Evolutionary conservation across 495 filamentous ascomycete species (phyloP), one percentile per base, ranked within the genome.

Genomic region (Cercophora samala): DNA sequence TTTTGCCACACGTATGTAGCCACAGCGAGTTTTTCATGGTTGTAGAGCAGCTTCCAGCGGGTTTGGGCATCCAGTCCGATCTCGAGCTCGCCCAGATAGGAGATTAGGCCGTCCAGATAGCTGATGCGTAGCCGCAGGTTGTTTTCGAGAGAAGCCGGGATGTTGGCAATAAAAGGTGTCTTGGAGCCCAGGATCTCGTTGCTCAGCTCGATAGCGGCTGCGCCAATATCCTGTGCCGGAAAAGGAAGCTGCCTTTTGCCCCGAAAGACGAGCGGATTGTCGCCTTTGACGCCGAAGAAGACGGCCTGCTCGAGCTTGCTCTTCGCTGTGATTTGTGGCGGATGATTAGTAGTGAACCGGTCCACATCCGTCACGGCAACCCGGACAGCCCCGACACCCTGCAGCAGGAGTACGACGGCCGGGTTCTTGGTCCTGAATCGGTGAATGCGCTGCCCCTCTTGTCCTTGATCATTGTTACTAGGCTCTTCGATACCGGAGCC

Each of bases 271-370:
- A 99, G 78, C 11, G 93, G 89, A 69, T 95, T 97, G 69, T 89
- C 85, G 56, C 85, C 82, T 76, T 92, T 87, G 22, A 85, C 86
- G 1, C 93, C 92, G 74, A 90, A 98, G 79, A 97, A 97, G 3
- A 97, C 88, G 17, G 94, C 94, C 75, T 98, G 94, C 71, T 97
- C 93, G 55, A 99, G 83, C 76, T 94, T 97, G 73, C 87, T 90
- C 74, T 90, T 93, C 8, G 91, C 90, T 1, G 91, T 92, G 21
- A 94, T 82, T 66, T 80, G 73, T 4, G 84, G 85, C 1, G 82
- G 77, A 53, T 73, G 73, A 15, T 80, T 79, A 63, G 77, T 82
- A 17, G 79, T 76, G 53, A 87, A 84, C 58, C 80, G 79, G 62
- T 83, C 80, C 13, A 81, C 76, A 58, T 89, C 83, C 29, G 79